Evolutionary conservation across 2,329 filamentous ascomycete species (phyloP), one percentile per base, ranked within the genome.

Genomic region (Penicillium sclerotigenum): DNA sequence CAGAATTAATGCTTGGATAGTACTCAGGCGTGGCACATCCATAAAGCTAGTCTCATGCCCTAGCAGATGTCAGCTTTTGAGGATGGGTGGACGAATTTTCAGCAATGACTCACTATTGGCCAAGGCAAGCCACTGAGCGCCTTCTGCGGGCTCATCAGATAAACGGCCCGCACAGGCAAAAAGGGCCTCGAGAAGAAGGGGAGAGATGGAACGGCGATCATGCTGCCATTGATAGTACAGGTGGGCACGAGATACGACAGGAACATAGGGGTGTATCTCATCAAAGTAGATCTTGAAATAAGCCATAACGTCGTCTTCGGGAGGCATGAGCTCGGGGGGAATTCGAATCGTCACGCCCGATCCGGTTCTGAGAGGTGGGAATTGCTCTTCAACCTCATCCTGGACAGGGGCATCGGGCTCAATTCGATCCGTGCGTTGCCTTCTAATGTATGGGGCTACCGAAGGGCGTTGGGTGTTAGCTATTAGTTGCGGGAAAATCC

Each of bases 41-140:
- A 96, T 92, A 72, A 97, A 97, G 47, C 89, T 90, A 72, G 96
- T 88, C 62, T 93, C 89, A 68, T 97, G 93, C 71, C 89, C 90
- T 94, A 58, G 16, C 37, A 47, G 2, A 38, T 46, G 62, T 76
- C 58, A 75, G 73, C 11, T 62, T 41, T 55, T 55, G 31, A 52
- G 47, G 36, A 37, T 63, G 43, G 3, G 7, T 26, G n/a, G 16
- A 41, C 24, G 5, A 7, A 16, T 4, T 24, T 51, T 6, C 34
- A 53, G 67, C 13, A 41, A 28, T 28, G 5, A 47, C 83, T 77
- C 78, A 94, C 90, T 88, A 28, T 90, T 89, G 56, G 91, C 92
- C 60, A 97, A 81, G 29, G 91, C 91, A 47, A 97, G 83, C 94
- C 94, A 97, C 73, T 94, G 91, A 63, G 92, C 89, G 11, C 91